phyloP scores from a whole-genome alignment of 139 green algal species.

The Pedinophyceae sp. region DNA sequence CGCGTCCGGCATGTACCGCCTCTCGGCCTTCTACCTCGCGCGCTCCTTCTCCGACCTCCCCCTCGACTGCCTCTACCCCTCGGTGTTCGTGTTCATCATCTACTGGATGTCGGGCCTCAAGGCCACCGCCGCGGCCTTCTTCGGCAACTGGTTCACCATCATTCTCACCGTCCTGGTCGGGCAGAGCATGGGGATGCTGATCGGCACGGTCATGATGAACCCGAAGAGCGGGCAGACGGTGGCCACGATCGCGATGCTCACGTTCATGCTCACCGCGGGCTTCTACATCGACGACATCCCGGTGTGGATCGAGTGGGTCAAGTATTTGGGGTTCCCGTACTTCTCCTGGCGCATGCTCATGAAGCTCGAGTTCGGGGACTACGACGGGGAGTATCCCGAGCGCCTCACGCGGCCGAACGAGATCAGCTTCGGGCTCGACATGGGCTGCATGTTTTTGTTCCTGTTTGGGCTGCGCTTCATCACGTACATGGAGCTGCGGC shows the following conservation, averaged over 20 bases:
- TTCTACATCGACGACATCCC: not conserved
- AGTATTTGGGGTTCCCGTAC: not conserved
- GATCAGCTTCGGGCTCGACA: no score
- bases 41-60: conserved; percentile 46
- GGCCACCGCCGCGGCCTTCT: conserved; percentile 2
- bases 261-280: not conserved
- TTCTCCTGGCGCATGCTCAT: not conserved
- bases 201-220: not conserved
- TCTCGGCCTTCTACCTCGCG: conserved; percentile 67
- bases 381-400: no score
- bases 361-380: not conserved
- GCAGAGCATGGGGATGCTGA: not conserved
- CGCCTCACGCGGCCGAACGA: no score
- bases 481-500: no score
- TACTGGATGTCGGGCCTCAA: conserved; percentile 13
- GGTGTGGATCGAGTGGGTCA: not conserved
- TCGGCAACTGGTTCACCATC: not conserved
- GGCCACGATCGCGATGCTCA: not conserved
- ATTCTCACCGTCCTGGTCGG: conserved; percentile 5
- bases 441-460: no score
- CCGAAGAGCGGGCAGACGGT: not conserved
- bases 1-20: conserved; percentile 58
- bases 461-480: no score
- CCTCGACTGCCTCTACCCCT: conserved; percentile 46
- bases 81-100: conserved; percentile 37